Evolutionary conservation across 164 flowering plant species (phyloP).

Genomic region (Stephania yunnanensis): DNA sequence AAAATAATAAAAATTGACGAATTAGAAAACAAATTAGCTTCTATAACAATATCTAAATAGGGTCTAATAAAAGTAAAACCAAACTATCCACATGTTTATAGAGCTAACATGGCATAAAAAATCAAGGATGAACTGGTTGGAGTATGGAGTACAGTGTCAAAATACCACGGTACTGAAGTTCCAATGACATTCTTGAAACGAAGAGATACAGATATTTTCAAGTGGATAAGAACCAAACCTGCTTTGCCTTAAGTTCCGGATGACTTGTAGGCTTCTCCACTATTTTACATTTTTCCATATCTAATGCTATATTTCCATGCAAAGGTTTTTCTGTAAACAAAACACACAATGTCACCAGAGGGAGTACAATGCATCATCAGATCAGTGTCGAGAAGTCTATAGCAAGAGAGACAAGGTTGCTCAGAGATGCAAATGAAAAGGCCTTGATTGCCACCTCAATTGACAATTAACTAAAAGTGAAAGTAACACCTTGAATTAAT

Average conservation of each 20-base stretch:
- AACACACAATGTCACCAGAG: background rate
- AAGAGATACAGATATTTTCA: constrained; percentile 21
- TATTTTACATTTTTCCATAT: constrained; percentile 10
- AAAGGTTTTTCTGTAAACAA: constrained; percentile 25
- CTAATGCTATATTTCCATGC: constrained; percentile 12
- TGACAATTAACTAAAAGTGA: background rate
- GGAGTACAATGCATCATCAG: background rate
- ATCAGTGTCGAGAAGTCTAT: background rate
- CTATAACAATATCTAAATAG: background rate
- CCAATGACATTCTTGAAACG: background rate
- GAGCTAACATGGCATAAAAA: background rate
- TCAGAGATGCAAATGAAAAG: background rate
- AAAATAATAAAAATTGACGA: background rate
- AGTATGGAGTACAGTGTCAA: background rate
- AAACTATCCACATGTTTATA: no score
- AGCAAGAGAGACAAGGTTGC: background rate
- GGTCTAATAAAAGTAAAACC: background rate
- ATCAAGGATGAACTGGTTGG: background rate
- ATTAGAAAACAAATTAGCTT: background rate
- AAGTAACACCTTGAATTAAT: background rate
- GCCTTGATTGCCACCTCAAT: background rate
- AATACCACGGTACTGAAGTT: background rate
- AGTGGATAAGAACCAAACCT: constrained; percentile 14
- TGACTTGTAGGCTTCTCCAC: constrained; percentile 13
- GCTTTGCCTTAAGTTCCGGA: constrained; percentile 22